phyloP scores from a whole-genome alignment of 2,329 filamentous ascomycete species.

The Fusarium scirpi region DNA sequence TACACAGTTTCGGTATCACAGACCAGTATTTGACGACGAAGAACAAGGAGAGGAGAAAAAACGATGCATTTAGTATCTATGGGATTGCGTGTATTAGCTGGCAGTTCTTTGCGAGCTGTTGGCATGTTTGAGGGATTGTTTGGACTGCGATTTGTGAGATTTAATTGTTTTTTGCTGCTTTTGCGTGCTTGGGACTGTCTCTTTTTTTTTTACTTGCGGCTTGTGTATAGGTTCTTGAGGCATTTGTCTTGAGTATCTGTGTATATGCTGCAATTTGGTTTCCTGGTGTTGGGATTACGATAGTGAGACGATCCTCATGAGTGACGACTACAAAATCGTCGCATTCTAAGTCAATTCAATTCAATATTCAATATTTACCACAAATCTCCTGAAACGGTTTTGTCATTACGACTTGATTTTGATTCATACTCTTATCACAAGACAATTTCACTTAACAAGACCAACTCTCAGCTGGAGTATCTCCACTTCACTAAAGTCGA shows the following conservation, averaged over 20 bases:
- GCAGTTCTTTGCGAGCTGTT: constrained; percentile 23
- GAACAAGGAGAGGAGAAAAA: constrained; percentile 15
- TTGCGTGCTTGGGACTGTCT: constrained; percentile 25
- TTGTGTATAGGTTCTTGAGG: constrained; percentile 15
- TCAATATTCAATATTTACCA: constrained; percentile 22
- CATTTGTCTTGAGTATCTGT: constrained; percentile 11
- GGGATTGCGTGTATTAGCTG: constrained; percentile 32
- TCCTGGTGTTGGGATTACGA: constrained; percentile 50
- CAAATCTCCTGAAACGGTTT: constrained; percentile 7
- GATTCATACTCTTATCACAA: not conserved
- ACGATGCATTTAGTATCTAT: constrained; percentile 15
- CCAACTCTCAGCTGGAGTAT: not conserved
- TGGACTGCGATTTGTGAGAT: constrained; percentile 34
- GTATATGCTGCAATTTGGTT: constrained; percentile 8
- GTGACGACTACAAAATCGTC: constrained; percentile 48
- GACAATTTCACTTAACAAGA: constrained; percentile 9
- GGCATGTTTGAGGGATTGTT: constrained; percentile 15
- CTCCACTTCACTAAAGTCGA: not conserved
- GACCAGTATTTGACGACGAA: constrained; percentile 39
- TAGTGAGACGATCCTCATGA: constrained; percentile 51
- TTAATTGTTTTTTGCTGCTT: constrained; percentile 12
- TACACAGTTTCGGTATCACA: constrained; percentile 39
- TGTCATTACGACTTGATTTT: not conserved
- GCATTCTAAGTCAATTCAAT: constrained; percentile 47
- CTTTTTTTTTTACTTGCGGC: constrained; percentile 16